Percentiles rank a stretch among this genome's conserved stretches.
Conservation (phyloP, 495 filamentous ascomycete genomes). For the Tetracladium setigerum region DNA sequence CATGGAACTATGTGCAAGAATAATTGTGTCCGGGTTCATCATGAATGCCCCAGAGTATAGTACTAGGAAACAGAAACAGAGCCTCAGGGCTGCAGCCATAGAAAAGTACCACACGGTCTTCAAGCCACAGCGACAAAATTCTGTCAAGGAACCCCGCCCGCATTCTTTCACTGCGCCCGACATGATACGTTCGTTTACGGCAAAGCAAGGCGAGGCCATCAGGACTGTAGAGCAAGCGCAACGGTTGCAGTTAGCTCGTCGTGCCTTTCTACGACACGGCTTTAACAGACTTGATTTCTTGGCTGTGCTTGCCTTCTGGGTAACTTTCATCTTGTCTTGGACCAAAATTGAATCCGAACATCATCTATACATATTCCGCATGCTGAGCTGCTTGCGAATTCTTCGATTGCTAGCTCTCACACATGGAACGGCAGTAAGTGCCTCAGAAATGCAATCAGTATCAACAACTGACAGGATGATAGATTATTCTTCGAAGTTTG, state of each 20-base stretch:
- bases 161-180: slow-evolving; percentile 46
- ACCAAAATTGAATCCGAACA: slow-evolving; percentile 54
- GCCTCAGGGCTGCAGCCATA: slow-evolving; percentile 62
- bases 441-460: not conserved
- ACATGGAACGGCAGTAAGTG: slow-evolving; percentile 64
- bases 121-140: slow-evolving; percentile 37
- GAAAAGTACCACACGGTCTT: slow-evolving; percentile 73
- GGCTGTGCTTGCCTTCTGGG: slow-evolving; percentile 94
- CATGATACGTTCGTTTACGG: slow-evolving; percentile 75
- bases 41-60: slow-evolving; percentile 82
- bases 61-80: slow-evolving; percentile 63
- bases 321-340: slow-evolving; percentile 67
- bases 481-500: slow-evolving; percentile 83
- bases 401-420: slow-evolving; percentile 82
- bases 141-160: slow-evolving; percentile 15
- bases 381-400: slow-evolving; percentile 92
- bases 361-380: slow-evolving; percentile 85
- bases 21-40: slow-evolving; percentile 87
- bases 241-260: slow-evolving; percentile 74
- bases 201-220: slow-evolving; percentile 48
- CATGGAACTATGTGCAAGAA: slow-evolving; percentile 69
- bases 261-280: slow-evolving; percentile 87
- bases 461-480: slow-evolving; percentile 20
- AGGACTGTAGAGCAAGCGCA: slow-evolving; percentile 61
- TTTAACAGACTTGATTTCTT: slow-evolving; percentile 96